These are phyloP conservation scores for Diaporthe sp. DNA, from an alignment of 2,329 filamentous ascomycete species.

Conservation along the genomic window DNA sequence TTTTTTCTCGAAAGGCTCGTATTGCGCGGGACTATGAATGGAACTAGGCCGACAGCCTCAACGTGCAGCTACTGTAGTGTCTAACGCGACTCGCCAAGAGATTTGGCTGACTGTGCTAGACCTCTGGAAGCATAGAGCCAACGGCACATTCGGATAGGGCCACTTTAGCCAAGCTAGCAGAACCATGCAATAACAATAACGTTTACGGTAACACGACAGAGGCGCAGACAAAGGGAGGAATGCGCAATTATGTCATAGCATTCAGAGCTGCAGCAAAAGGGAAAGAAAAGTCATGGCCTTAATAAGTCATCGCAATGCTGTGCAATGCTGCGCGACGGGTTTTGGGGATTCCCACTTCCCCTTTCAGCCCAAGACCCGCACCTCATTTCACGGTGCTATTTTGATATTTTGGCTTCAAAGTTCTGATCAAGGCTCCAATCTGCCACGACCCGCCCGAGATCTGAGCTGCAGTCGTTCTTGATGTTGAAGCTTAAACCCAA, in stretches of 20 bases:
- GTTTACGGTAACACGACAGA: conserved; percentile 8
- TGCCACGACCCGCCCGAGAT: neutral
- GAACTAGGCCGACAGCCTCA: conserved; percentile 14
- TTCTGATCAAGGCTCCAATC: neutral
- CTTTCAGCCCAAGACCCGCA: conserved; percentile 27
- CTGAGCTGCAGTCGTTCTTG: neutral
- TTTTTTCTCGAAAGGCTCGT: neutral
- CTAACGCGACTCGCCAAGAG: conserved; percentile 10
- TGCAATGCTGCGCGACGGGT: neutral
- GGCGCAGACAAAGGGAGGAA: conserved; percentile 22
- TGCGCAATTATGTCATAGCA: conserved; percentile 9
- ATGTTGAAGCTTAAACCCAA: conserved; percentile 16
- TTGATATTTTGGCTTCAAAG: conserved; percentile 11
- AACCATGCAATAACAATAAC: neutral
- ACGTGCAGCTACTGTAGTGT: conserved; percentile 13
- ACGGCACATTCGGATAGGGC: conserved; percentile 8
- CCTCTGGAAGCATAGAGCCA: conserved; percentile 2
- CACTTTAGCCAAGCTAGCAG: conserved; percentile 10
- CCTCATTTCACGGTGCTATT: conserved; percentile 28
- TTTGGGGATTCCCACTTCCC: conserved; percentile 12
- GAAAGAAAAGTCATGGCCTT: neutral
- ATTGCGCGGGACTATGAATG: conserved; percentile 1
- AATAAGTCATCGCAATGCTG: neutral
- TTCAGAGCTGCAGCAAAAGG: neutral
- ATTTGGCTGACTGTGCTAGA: neutral